Conservation (phyloP, 1,284 basidiomycete genomes). For the Cutaneotrichosporon cavernicola region DNA sequence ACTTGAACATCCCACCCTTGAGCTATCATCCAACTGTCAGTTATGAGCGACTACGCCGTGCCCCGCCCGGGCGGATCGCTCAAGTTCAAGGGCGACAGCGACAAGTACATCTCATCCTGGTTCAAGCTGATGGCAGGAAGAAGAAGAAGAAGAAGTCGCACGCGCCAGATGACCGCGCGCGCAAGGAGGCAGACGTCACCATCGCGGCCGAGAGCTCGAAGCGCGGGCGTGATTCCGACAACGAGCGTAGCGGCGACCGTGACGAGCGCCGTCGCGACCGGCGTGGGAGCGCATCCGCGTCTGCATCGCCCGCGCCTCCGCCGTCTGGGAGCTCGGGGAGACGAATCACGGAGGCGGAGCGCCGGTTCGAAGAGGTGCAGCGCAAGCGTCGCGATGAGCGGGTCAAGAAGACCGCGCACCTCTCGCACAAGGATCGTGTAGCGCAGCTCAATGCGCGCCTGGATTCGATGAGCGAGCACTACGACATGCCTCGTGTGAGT, state of each 20-base stretch:
- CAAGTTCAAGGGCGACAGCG: conserved; percentile 79
- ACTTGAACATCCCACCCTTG: neutral
- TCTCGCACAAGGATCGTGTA: conserved; percentile 94
- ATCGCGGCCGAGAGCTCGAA: conserved; percentile 37
- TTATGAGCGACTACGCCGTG: conserved; percentile 66
- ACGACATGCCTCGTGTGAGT: conserved; percentile 50
- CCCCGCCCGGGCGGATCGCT: conserved; percentile 80
- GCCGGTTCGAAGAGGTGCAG: conserved; percentile 81
- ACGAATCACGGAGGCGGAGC: conserved; percentile 84
- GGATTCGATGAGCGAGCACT: conserved; percentile 63
- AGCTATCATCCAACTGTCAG: conserved; percentile 4
- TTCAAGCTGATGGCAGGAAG: conserved; percentile 11
- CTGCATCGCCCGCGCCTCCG: conserved; percentile 12
- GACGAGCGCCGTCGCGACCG: conserved; percentile 2
- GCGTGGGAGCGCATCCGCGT: conserved; percentile 2
- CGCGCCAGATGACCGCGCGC: conserved; percentile 43
- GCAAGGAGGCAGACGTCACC: conserved; percentile 36
- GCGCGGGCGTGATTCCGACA: neutral
- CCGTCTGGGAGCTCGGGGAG: conserved; percentile 13
- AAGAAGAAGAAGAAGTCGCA: conserved; percentile 76
- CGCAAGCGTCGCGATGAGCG: conserved; percentile 72
- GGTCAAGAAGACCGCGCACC: conserved; percentile 74
- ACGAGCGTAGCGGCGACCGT: neutral
- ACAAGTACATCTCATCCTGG: conserved; percentile 65
- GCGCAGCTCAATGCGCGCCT: conserved; percentile 86